Evolutionary conservation across 108 stramenopile genomes (phyloP).

Genomic region (Cyclostephanos invisitatus): DNA sequence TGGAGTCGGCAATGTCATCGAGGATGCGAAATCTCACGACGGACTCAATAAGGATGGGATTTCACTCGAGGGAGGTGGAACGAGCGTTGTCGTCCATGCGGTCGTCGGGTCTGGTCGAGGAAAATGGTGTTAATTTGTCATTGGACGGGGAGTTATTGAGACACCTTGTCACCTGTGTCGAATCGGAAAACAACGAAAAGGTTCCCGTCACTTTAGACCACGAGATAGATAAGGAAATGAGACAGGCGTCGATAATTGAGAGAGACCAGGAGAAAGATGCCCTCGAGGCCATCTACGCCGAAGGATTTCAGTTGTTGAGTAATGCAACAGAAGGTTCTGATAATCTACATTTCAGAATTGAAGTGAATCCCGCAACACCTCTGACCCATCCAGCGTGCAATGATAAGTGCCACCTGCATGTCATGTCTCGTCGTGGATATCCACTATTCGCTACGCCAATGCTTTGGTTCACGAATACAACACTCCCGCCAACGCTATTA

Average conservation of each 20-base stretch:
- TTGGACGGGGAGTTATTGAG: constrained; percentile 12
- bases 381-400: constrained; percentile 49
- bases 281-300: constrained; percentile 71
- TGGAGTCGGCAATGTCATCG: constrained; percentile 9
- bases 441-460: constrained; percentile 53
- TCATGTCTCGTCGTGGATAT: constrained; percentile 56
- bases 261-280: constrained; percentile 68
- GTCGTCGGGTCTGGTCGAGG: constrained; percentile 1
- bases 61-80: constrained; percentile 29
- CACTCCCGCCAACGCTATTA: constrained; percentile 60
- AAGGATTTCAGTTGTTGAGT: constrained; percentile 39
- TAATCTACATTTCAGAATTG: constrained; percentile 41
- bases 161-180: constrained; percentile 18
- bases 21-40: constrained; percentile 18
- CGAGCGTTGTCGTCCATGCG: constrained; percentile 5
- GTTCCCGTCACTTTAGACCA: background rate
- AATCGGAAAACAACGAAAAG: background rate
- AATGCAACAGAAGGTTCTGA: background rate
- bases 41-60: constrained; percentile 31
- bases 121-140: constrained; percentile 5
- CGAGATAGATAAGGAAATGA: constrained; percentile 26
- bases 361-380: constrained; percentile 33
- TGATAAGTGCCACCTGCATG: constrained; percentile 59
- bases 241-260: constrained; percentile 56
- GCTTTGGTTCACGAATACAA: constrained; percentile 59